A percentile compares a stretch with the other conserved stretches of the same genome.
These are phyloP conservation scores for Cyclocybe aegerita DNA, from an alignment of 768 basidiomycete genomes.

Conservation along the genomic window DNA sequence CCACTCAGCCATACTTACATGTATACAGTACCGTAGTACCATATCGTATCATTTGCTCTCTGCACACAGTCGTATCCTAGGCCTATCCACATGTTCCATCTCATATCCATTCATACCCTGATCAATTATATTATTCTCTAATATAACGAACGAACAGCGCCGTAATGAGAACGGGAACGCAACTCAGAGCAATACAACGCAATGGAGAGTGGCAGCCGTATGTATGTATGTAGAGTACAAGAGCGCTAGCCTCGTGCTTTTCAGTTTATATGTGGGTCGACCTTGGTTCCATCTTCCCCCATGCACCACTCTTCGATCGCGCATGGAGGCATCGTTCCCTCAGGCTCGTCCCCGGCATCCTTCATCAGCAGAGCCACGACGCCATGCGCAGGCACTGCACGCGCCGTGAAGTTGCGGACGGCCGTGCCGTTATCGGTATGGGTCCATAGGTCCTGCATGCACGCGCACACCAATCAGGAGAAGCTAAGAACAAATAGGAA, in stretches of 20 bases:
- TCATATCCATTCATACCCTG: slow-evolving; percentile 4
- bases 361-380: slow-evolving; percentile 65
- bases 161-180: not conserved
- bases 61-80: too few species aligned
- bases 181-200: not conserved
- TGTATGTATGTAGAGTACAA: too few species aligned
- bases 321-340: slow-evolving; percentile 55
- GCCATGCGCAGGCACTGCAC: slow-evolving; percentile 62
- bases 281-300: slow-evolving; percentile 51
- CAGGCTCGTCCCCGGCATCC: slow-evolving; percentile 69
- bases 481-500: not conserved
- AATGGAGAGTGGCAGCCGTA: too few species aligned
- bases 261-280: slow-evolving; percentile 10
- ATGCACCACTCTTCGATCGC: slow-evolving; percentile 58
- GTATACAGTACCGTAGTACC: not conserved
- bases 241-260: too few species aligned
- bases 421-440: slow-evolving; percentile 72
- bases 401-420: slow-evolving; percentile 53
- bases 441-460: slow-evolving; percentile 63
- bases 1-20: not conserved
- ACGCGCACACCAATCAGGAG: not conserved
- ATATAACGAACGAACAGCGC: slow-evolving; percentile 4
- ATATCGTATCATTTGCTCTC: not conserved
- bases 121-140: slow-evolving; percentile 2
- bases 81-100: slow-evolving; percentile 3